Percentiles rank a stretch among this genome's conserved stretches.
These are phyloP conservation scores for Phlebiopsis gigantea DNA, from an alignment of 768 basidiomycete genomes.

Conservation along the genomic window DNA sequence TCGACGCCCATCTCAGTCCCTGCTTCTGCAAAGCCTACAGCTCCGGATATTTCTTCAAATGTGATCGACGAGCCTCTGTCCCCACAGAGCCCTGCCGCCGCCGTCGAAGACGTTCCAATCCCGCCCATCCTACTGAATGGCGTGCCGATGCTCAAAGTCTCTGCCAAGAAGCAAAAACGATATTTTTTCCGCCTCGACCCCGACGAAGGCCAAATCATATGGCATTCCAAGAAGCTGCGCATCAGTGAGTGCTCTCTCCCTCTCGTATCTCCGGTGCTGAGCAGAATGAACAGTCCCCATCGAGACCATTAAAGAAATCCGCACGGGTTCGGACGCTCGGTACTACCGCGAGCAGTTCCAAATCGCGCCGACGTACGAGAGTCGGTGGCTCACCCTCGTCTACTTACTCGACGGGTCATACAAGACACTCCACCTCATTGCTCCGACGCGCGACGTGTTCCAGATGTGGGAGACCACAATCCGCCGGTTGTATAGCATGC, in stretches of 20 bases:
- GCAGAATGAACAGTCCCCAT: conserved; percentile 59
- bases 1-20: not conserved
- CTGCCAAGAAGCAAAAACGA: conserved; percentile 69
- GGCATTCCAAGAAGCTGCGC: conserved; percentile 66
- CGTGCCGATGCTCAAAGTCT: conserved; percentile 78
- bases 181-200: conserved; percentile 61
- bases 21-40: not conserved
- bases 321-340: conserved; percentile 63
- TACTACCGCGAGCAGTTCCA: conserved; percentile 71
- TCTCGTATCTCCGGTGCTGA: not conserved
- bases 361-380: conserved; percentile 53
- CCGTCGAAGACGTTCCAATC: conserved; percentile 30
- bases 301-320: conserved; percentile 83
- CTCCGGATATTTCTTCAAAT: not conserved
- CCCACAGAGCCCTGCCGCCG: not conserved
- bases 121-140: conserved; percentile 61
- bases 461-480: conserved; percentile 62
- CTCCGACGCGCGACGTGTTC: conserved; percentile 53
- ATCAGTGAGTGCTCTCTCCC: conserved; percentile 42
- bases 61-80: not conserved
- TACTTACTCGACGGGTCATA: conserved; percentile 73
- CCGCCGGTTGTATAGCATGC: conserved; percentile 54
- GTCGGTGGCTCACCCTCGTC: conserved; percentile 81
- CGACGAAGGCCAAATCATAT: conserved; percentile 76
- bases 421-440: conserved; percentile 84